These are phyloP conservation scores for Ophiocordyceps camponoti-saundersi DNA, from an alignment of 2,329 filamentous ascomycete genomes.

Conservation along the genomic window DNA sequence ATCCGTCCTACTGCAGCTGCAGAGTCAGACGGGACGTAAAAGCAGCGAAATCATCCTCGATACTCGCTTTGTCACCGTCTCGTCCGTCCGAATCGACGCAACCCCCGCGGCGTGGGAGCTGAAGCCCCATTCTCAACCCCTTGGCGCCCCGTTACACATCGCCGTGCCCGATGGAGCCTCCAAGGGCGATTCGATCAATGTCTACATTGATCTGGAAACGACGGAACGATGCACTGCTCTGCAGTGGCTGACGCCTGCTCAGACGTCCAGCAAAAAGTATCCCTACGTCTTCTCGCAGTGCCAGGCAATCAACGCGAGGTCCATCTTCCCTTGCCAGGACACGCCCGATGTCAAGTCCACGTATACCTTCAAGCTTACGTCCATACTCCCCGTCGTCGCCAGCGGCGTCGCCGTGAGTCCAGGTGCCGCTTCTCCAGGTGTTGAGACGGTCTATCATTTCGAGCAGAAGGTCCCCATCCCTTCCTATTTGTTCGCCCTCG, in stretches of 20 bases:
- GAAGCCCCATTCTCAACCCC: conserved; percentile 53
- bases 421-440: conserved; percentile 24
- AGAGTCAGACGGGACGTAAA: conserved; percentile 57
- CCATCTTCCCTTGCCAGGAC: conserved; percentile 91
- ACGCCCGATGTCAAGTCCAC: conserved; percentile 97
- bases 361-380: conserved; percentile 75
- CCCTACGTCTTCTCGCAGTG: conserved; percentile 98
- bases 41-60: conserved; percentile 72
- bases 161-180: conserved; percentile 35
- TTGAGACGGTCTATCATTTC: conserved; percentile 60
- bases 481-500: conserved; percentile 86
- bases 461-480: conserved; percentile 86
- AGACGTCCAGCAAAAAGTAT: conserved; percentile 89
- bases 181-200: conserved; percentile 33
- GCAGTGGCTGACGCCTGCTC: conserved; percentile 85
- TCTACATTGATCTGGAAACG: conserved; percentile 58
- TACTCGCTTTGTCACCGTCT: conserved; percentile 66
- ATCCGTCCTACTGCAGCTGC: conserved; percentile 57
- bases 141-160: conserved; percentile 54
- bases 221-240: conserved; percentile 80
- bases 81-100: conserved; percentile 52
- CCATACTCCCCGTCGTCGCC: conserved; percentile 76
- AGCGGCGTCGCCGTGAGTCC: conserved; percentile 51
- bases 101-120: conserved; percentile 49
- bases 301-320: conserved; percentile 88